These are phyloP conservation scores for Didymella sp. DNA, from an alignment of 2,329 filamentous ascomycete genomes.

Conservation along the genomic window DNA sequence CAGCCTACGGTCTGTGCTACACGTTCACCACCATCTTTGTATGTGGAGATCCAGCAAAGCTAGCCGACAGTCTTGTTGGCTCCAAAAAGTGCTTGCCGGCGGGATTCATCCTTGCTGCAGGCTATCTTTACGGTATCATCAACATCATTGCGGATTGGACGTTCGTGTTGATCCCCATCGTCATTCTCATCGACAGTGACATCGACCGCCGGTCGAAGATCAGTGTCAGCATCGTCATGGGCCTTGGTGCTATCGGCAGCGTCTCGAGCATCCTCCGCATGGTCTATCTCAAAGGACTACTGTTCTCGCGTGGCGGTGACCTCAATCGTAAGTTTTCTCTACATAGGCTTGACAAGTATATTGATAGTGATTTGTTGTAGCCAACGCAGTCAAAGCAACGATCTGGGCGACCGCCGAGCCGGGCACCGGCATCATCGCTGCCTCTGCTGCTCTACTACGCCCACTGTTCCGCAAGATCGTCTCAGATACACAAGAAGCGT, in stretches of 20 bases:
- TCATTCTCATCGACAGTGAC: slow-evolving; percentile 50
- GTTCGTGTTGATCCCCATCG: slow-evolving; percentile 45
- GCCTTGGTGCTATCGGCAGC: slow-evolving; percentile 50
- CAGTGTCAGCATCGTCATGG: slow-evolving; percentile 55
- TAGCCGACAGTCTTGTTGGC: slow-evolving; percentile 31
- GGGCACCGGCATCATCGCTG: slow-evolving; percentile 59
- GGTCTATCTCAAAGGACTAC: slow-evolving; percentile 40
- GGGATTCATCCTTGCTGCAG: slow-evolving; percentile 31
- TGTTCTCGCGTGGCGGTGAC: slow-evolving; percentile 14
- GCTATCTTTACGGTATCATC: slow-evolving; percentile 43
- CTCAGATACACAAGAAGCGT: slow-evolving; percentile 24
- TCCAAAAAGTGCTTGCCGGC: slow-evolving; percentile 34
- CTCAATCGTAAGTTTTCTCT: slow-evolving; percentile 20
- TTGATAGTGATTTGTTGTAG: slow-evolving; percentile 21
- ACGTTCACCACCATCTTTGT: slow-evolving; percentile 39
- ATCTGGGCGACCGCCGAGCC: slow-evolving; percentile 59
- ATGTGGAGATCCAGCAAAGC: slow-evolving; percentile 38
- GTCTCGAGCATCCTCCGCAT: slow-evolving; percentile 43
- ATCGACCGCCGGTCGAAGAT: slow-evolving; percentile 55
- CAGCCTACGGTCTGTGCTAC: slow-evolving; percentile 41
- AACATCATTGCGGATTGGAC: slow-evolving; percentile 47
- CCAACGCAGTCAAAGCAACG: slow-evolving; percentile 47
- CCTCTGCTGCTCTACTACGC: slow-evolving; percentile 56
- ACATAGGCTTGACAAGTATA: too few relatives aligned
- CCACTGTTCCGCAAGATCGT: slow-evolving; percentile 51